These are phyloP conservation scores for Cercis canadensis DNA, from an alignment of 306 rosid genomes.

Conservation along the genomic window DNA sequence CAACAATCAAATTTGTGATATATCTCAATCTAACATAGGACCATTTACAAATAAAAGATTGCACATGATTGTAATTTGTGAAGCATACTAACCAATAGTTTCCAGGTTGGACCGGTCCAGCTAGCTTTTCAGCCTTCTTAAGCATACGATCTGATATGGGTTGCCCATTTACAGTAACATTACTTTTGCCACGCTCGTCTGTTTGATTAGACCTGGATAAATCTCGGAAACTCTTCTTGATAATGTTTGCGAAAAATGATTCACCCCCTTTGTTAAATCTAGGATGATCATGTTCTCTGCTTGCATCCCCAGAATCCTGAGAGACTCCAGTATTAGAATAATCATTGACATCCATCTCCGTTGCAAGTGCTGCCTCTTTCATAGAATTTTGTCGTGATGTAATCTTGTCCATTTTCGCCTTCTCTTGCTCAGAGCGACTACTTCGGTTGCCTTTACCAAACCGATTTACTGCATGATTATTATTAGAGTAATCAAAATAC, in stretches of 20 bases:
- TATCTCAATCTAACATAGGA: constrained; percentile 25
- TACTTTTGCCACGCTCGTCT: constrained; percentile 55
- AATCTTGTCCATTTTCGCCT: constrained; percentile 64
- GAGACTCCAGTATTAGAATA: constrained; percentile 70
- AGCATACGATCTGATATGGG: constrained; percentile 62
- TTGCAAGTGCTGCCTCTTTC: constrained; percentile 76
- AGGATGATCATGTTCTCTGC: constrained; percentile 67
- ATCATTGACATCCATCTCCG: constrained; percentile 92
- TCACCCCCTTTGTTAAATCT: constrained; percentile 72
- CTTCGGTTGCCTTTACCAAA: constrained; percentile 77
- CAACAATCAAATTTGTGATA: too few species aligned
- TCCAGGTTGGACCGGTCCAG: constrained; percentile 91
- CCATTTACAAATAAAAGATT: constrained; percentile 25
- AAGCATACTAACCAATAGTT: constrained; percentile 76
- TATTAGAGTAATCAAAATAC: constrained; percentile 67
- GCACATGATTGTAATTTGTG: background rate
- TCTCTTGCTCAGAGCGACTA: constrained; percentile 79
- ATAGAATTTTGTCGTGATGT: constrained; percentile 75
- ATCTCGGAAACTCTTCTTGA: constrained; percentile 82
- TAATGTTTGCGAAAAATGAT: constrained; percentile 74
- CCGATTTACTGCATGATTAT: constrained; percentile 59
- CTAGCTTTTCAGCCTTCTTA: constrained; percentile 92
- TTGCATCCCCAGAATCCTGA: constrained; percentile 75
- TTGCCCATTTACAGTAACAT: constrained; percentile 76
- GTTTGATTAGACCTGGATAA: constrained; percentile 61